phyloP scores from a whole-genome alignment of 768 basidiomycete genomes.

The Myochromella boudieri region DNA sequence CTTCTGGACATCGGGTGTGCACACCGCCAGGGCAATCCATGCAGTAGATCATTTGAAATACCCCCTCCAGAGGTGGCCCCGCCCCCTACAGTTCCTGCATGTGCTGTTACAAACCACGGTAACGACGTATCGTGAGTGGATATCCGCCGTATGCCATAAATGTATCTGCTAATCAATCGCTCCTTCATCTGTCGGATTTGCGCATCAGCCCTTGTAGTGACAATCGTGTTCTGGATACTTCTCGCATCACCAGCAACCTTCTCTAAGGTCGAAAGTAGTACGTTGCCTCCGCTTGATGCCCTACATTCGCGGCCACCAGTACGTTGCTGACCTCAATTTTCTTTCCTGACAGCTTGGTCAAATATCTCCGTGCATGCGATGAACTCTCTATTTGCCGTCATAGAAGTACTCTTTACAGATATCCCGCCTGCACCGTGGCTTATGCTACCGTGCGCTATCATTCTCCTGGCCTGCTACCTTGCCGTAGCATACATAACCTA shows the following conservation, averaged over 20 bases:
- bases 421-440: constrained; percentile 52
- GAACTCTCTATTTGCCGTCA: constrained; percentile 54
- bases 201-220: constrained; percentile 58
- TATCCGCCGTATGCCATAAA: background rate
- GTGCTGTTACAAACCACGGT: constrained; percentile 51
- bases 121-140: constrained; percentile 54
- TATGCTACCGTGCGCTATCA: constrained; percentile 42
- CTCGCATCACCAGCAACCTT: constrained; percentile 45
- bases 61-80: constrained; percentile 61
- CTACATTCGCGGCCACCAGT: no score
- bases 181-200: background rate
- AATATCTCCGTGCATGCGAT: constrained; percentile 62
- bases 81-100: constrained; percentile 55
- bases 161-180: background rate
- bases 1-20: constrained; percentile 57
- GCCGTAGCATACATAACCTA: constrained; percentile 69
- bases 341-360: constrained; percentile 46
- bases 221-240: constrained; percentile 61
- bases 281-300: no score
- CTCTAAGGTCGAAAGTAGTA: constrained; percentile 35
- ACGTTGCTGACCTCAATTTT: background rate
- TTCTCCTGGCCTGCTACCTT: constrained; percentile 57
- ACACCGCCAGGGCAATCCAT: constrained; percentile 35
- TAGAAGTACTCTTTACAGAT: constrained; percentile 60
- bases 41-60: constrained; percentile 27